Evolutionary conservation across 305 asterid species (phyloP).

Genomic region (Fraxinus greggii): DNA sequence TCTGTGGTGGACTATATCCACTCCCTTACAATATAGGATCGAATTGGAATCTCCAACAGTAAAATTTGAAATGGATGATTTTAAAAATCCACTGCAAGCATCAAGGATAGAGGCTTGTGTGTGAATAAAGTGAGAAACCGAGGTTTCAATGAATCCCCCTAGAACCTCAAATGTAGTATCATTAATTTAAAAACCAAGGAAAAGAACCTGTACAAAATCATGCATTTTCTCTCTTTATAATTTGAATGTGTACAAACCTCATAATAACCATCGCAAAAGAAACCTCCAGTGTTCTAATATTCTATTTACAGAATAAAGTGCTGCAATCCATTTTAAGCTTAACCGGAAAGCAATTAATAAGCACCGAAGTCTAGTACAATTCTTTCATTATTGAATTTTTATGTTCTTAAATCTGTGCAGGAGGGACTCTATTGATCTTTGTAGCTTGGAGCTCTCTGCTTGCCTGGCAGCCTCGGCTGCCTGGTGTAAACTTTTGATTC

Average conservation of each 20-base stretch:
- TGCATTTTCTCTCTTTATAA: background rate
- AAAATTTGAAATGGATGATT: background rate
- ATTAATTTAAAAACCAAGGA: background rate
- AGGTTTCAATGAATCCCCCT: background rate
- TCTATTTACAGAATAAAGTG: background rate
- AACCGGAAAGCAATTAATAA: conserved; percentile 10
- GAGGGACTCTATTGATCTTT: conserved; percentile 62
- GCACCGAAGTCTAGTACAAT: background rate
- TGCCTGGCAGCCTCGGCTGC: conserved; percentile 57
- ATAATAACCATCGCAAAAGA: background rate
- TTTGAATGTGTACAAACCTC: background rate
- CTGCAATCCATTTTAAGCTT: background rate
- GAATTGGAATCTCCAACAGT: background rate
- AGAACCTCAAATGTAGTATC: background rate
- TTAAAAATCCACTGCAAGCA: background rate
- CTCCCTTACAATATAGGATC: background rate
- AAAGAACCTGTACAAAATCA: background rate
- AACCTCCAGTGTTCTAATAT: background rate
- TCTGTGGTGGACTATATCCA: background rate
- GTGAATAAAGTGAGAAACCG: background rate
- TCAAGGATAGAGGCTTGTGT: background rate
- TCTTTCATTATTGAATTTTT: conserved; percentile 30
- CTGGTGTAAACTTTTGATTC: conserved; percentile 63
- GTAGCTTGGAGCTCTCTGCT: conserved; percentile 64
- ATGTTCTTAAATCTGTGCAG: conserved; percentile 55